These are phyloP conservation scores for Populus euphratica DNA, from an alignment of 345 rosid species.

Conservation along the genomic window DNA sequence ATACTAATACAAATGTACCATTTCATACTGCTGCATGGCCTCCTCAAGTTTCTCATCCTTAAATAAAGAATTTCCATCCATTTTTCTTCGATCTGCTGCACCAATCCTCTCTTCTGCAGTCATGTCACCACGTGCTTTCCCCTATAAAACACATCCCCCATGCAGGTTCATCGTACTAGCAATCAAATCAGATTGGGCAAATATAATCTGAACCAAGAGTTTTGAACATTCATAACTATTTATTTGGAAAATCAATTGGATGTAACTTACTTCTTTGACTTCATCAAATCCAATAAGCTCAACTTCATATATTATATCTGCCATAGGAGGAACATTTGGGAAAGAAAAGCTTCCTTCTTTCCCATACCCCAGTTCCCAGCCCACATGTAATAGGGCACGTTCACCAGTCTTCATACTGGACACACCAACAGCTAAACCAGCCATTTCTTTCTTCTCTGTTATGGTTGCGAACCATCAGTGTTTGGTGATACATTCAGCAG, in stretches of 20 bases:
- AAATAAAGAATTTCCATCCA: constrained; percentile 82
- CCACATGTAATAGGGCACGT: constrained; percentile 68
- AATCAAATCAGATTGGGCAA: neutral
- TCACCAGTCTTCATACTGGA: constrained; percentile 90
- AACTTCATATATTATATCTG: constrained; percentile 78
- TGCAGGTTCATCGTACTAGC: neutral
- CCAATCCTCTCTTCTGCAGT: constrained; percentile 97
- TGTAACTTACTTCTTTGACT: constrained; percentile 74
- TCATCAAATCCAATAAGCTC: constrained; percentile 97
- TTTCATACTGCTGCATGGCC: constrained; percentile 98
- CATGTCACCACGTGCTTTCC: constrained; percentile 91
- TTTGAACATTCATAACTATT: neutral
- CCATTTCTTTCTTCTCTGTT: constrained; percentile 87
- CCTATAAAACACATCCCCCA: constrained; percentile 40
- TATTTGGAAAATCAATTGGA: neutral
- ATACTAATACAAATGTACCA: constrained; percentile 48
- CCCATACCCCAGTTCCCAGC: constrained; percentile 93
- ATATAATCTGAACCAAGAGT: neutral
- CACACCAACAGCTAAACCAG: constrained; percentile 85
- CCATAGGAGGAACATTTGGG: constrained; percentile 93
- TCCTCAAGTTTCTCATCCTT: constrained; percentile 82
- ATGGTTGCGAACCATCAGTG: constrained; percentile 9
- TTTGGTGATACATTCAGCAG: constrained; percentile 3
- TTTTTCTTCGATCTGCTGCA: constrained; percentile 86
- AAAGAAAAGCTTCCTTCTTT: constrained; percentile 95